Base-by-base conservation (phyloP, 345 rosid species). In the Orychophragmus violaceus region DNA sequence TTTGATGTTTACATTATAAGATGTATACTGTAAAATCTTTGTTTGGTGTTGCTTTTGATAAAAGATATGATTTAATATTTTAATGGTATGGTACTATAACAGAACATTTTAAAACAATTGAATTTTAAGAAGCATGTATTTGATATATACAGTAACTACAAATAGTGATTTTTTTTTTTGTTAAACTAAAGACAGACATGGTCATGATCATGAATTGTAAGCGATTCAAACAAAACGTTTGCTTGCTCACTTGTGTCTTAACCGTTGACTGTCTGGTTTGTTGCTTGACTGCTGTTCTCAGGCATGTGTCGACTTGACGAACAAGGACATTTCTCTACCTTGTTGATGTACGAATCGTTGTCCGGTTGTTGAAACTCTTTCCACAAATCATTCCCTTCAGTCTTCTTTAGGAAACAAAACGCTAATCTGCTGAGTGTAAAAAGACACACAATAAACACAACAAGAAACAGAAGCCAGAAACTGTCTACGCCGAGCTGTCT, bases 391-490 rank as follows among this genome's bases (percentile, higher is more conserved):
- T 37, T 52, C 3, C 21, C 5, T 57, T 54, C 5, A 5, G 59
- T 68, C 29, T 71, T 60, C 49, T 28, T 6, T 16, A 78, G 1
- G 30, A 82, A 76, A 23, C 6, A 37, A 10, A 32, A 10, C 16
- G 60, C 23, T 45, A 69, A 81, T 18, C 72, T 66, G 3, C 70
- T 23, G 21, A 81, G 70, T n/a, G 82, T 63, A n/a, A 39, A 1
- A 4, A 54, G 0, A 27, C 82, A 64, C 8, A 75, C 39, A 10
- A 64, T 12, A 3, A 67, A 75, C 1, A 63, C 78, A 22, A 74
- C 51, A 3, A 81, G 46, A 62, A 83, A 81, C 49, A 84, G 42
- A 14, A 82, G 58, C 82, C 84, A 21, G 51, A 84, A 84, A 44
- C 84, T 84, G 16, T 76, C 69, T 9, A 78, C 28, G 2, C 70